These are phyloP conservation scores for Fusarium mexicanum DNA, from an alignment of 2,329 filamentous ascomycete genomes.

Conservation along the genomic window DNA sequence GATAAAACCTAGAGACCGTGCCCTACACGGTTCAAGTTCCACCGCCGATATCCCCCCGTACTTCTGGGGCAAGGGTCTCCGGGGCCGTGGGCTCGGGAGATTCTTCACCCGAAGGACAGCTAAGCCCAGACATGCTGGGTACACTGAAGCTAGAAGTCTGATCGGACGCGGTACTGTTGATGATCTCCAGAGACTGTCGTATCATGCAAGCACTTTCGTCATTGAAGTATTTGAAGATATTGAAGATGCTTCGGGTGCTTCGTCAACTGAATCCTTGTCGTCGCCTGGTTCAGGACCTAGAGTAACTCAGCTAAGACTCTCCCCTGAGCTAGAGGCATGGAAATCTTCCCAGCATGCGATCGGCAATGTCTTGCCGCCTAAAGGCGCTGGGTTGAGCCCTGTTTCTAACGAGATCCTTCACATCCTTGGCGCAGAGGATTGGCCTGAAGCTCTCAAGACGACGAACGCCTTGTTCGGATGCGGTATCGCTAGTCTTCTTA, in stretches of 20 bases:
- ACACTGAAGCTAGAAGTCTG: slow-evolving; percentile 33
- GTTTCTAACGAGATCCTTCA: slow-evolving; percentile 22
- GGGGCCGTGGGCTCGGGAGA: slow-evolving; percentile 21
- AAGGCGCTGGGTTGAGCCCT: slow-evolving; percentile 29
- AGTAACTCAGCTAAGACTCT: slow-evolving; percentile 27
- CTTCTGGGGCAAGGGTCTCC: slow-evolving; percentile 38
- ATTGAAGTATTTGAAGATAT: slow-evolving; percentile 32
- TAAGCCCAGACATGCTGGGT: slow-evolving; percentile 25
- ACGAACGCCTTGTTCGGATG: slow-evolving; percentile 39
- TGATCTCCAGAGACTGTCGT: slow-evolving; percentile 26
- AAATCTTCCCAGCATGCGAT: slow-evolving; percentile 29
- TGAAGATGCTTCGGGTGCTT: slow-evolving; percentile 19
- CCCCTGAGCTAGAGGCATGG: slow-evolving; percentile 35
- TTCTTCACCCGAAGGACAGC: slow-evolving; percentile 12
- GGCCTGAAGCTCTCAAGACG: slow-evolving; percentile 38
- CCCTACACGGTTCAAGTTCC: slow-evolving; percentile 1
- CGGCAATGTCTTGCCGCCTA: slow-evolving; percentile 35
- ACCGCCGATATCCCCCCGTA: slow-evolving; percentile 18
- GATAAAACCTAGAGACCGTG: slow-evolving; percentile 19
- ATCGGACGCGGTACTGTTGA: slow-evolving; percentile 27
- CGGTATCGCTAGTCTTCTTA: slow-evolving; percentile 37
- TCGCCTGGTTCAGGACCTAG: slow-evolving; percentile 15
- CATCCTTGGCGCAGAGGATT: slow-evolving; percentile 28
- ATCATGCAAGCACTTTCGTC: slow-evolving; percentile 29
- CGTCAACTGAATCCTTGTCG: slow-evolving; percentile 10